A percentile compares a stretch with the other conserved stretches of the same genome.
Conservation (phyloP, 148 eudicot genomes). For the Vaccinium corymbosum region DNA sequence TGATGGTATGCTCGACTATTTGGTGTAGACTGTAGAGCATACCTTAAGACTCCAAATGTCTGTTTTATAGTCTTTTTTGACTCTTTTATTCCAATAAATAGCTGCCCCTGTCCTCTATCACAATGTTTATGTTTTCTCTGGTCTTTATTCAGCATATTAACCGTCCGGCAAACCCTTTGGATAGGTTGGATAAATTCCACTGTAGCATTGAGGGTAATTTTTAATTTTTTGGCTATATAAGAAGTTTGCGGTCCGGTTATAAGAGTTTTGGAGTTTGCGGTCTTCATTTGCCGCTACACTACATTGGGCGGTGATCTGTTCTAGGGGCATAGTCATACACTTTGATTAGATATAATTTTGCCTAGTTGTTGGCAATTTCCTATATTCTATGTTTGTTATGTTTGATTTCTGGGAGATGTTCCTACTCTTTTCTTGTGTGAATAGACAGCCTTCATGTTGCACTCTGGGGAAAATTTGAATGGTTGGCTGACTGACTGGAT, state of each 20-base stretch:
- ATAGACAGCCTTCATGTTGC: background rate
- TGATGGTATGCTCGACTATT: background rate
- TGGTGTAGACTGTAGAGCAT: background rate
- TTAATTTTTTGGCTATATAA: too few species aligned
- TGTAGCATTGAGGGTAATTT: background rate
- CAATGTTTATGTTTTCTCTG: background rate
- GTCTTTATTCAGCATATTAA: background rate
- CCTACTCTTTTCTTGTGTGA: background rate
- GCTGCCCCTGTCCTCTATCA: background rate
- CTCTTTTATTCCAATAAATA: background rate
- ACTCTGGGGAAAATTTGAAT: background rate
- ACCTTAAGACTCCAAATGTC: background rate
- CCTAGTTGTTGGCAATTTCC: too few species aligned
- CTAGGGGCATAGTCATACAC: background rate
- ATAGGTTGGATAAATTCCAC: background rate
- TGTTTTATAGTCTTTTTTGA: background rate
- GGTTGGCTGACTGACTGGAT: background rate
- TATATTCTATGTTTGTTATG: too few species aligned
- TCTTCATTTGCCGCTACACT: background rate
- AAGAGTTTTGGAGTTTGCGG: background rate
- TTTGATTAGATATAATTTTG: too few species aligned
- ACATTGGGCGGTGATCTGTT: background rate
- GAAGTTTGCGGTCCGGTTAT: background rate
- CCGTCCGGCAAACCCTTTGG: background rate
- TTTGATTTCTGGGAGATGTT: background rate